Conservation (phyloP, 805 yeast genomes). For the Soucietia sequanensis region DNA sequence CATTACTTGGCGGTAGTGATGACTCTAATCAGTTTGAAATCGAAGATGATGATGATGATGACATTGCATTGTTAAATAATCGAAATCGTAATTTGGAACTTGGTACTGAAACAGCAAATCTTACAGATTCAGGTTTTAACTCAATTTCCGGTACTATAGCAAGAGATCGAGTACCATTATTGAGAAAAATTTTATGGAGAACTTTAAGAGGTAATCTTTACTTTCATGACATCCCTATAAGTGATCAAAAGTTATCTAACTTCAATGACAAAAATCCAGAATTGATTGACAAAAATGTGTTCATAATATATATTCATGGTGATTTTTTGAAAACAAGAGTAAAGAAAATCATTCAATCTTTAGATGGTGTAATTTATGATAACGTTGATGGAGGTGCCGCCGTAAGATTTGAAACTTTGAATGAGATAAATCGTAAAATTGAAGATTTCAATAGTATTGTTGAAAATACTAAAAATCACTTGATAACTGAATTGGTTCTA, state of each 20-base stretch:
- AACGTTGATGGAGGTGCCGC: slow-evolving; percentile 31
- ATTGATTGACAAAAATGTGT: slow-evolving; percentile 31
- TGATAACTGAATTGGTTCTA: slow-evolving; percentile 35
- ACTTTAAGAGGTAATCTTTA: slow-evolving; percentile 42
- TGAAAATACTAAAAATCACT: slow-evolving; percentile 31
- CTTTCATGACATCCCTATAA: slow-evolving; percentile 38
- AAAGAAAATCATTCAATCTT: slow-evolving; percentile 33
- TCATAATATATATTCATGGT: slow-evolving; percentile 42
- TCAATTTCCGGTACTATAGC: slow-evolving; percentile 37
- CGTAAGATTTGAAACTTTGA: slow-evolving; percentile 22
- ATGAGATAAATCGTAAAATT: slow-evolving; percentile 31
- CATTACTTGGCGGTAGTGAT: slow-evolving; percentile 10
- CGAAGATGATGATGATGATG: slow-evolving; percentile 24
- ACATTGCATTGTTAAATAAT: slow-evolving; percentile 25
- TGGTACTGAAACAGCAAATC: slow-evolving; percentile 17
- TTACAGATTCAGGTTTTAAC: slow-evolving; percentile 26
- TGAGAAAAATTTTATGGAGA: slow-evolving; percentile 43
- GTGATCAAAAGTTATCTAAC: slow-evolving; percentile 16
- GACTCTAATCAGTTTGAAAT: slow-evolving; percentile 17
- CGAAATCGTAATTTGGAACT: slow-evolving; percentile 20
- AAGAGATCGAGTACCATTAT: slow-evolving; percentile 33
- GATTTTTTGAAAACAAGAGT: slow-evolving; percentile 35
- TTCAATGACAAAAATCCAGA: slow-evolving; percentile 10
- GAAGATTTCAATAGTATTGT: slow-evolving; percentile 33
- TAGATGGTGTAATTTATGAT: slow-evolving; percentile 38